Evolutionary conservation across 2,329 filamentous ascomycete genomes (phyloP), one percentile per base, ranked within the genome.

Genomic region (Metarhizium sp.): DNA sequence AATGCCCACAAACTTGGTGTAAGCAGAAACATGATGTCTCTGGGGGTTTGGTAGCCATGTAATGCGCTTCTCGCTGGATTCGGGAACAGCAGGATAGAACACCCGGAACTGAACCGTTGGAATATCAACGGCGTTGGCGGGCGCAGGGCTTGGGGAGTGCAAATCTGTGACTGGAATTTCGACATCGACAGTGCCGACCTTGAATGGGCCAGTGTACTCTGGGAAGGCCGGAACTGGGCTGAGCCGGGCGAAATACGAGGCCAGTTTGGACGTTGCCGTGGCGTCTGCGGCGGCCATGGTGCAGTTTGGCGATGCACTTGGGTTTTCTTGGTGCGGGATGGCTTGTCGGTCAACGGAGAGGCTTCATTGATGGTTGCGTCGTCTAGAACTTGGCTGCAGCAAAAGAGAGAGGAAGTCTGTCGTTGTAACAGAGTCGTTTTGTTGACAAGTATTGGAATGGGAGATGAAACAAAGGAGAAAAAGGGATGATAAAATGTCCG

Each of bases 41-140:
- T 95, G 90, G 0, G 90, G 90, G 8, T 79, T 77, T 0, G 89
- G 89, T 53, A 95, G 78, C 90, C 90, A 95, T 62, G 79, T 81
- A 55, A 90, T 86, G 10, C 76, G 76, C 62, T 81, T 81, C 63
- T 81, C 76, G 52, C 71, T 69, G 3, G 79, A 74, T 18, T 75
- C 74, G 4, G 75, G 66, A 1, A 74, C 72, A 25, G 86, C 85
- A 1, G 90, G 90, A 67, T 95, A 95, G 72, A 89, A 95, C 56
- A 95, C 77, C 59, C 90, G 82, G 68, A 90, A 94, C 55, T 88
- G 85, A 30, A 95, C 77, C 1, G 90, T 95, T 20, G 83, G 75
- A 49, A 92, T 83, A 48, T 76, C 75, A 55, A 71, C 70, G 5
- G 82, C 78, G 51, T 78, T 76, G 7, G 77, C 73, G 6, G 82